A percentile compares a stretch with the other conserved stretches of the same genome.
These are phyloP conservation scores for Amaranthus palmeri DNA, from an alignment of 148 eudicot genomes.

Conservation along the genomic window DNA sequence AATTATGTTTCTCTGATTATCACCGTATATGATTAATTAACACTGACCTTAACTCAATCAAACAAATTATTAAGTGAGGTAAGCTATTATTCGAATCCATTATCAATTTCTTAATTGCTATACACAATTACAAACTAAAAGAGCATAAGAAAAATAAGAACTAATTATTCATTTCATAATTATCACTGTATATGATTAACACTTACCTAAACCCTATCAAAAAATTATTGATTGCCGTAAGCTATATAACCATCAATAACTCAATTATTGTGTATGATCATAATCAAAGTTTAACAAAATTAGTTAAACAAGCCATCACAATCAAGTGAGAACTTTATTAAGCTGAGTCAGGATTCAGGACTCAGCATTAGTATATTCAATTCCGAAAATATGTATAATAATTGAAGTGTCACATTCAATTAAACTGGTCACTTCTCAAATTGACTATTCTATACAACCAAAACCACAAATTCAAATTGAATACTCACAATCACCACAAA, in stretches of 20 bases:
- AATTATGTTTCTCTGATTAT: too few species aligned
- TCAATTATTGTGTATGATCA: background rate
- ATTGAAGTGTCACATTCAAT: background rate
- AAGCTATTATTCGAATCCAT: too few species aligned
- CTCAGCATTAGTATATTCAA: background rate
- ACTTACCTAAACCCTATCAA: too few species aligned
- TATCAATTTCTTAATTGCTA: too few species aligned
- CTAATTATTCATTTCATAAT: too few species aligned
- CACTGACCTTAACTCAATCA: too few species aligned
- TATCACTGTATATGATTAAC: too few species aligned
- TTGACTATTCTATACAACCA: background rate
- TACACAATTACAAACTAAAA: too few species aligned
- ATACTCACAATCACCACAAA: slow-evolving; percentile 1
- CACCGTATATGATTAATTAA: too few species aligned
- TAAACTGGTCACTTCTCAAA: background rate
- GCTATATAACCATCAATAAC: background rate
- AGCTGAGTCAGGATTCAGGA: slow-evolving; percentile 1
- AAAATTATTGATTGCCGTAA: too few species aligned
- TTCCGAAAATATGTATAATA: background rate
- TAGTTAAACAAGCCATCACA: background rate
- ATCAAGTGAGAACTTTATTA: background rate
- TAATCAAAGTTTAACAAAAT: background rate
- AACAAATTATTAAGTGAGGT: too few species aligned
- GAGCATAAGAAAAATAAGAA: too few species aligned
- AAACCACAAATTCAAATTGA: slow-evolving; percentile 9